Evolutionary conservation across 768 basidiomycete species (phyloP).

Genomic region (Phylloporus scabripes): DNA sequence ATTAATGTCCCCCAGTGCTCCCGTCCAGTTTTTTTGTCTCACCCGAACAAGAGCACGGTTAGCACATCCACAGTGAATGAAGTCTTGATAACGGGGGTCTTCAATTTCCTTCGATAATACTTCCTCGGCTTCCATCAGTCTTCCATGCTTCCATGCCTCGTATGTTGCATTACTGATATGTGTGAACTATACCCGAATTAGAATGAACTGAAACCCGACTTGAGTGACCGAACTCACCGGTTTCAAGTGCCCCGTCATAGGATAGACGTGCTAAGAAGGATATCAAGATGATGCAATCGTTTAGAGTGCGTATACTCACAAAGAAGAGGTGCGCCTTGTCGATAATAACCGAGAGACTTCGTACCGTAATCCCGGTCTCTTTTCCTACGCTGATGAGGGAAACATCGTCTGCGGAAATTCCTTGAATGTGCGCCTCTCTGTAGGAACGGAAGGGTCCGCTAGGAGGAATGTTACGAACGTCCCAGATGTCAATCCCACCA

Average conservation of each 20-base stretch:
- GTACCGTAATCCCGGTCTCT: background rate
- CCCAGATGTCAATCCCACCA: constrained; percentile 9
- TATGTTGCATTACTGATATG: constrained; percentile 3
- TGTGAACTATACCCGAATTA: constrained; percentile 6
- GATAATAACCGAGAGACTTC: background rate
- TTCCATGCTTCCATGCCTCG: constrained; percentile 6
- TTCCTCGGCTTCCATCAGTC: constrained; percentile 3
- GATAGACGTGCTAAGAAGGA: constrained; percentile 3
- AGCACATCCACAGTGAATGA: constrained; percentile 3
- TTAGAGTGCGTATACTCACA: background rate
- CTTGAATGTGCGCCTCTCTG: background rate
- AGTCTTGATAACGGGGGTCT: background rate
- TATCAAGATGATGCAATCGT: background rate
- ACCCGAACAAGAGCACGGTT: constrained; percentile 17
- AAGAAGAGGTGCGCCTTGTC: background rate
- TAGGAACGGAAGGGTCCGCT: constrained; percentile 1
- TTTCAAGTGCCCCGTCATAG: background rate
- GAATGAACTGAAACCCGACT: background rate
- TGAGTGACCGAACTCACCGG: constrained; percentile 4
- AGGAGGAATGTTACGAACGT: background rate
- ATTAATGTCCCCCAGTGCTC: constrained; percentile 7
- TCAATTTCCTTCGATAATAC: constrained; percentile 10
- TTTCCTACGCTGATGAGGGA: constrained; percentile 1
- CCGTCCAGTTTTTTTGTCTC: background rate
- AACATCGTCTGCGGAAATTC: constrained; percentile 5